These are phyloP conservation scores for Coniochaeta prunicola DNA, from an alignment of 2,329 filamentous ascomycete genomes.

Conservation along the genomic window DNA sequence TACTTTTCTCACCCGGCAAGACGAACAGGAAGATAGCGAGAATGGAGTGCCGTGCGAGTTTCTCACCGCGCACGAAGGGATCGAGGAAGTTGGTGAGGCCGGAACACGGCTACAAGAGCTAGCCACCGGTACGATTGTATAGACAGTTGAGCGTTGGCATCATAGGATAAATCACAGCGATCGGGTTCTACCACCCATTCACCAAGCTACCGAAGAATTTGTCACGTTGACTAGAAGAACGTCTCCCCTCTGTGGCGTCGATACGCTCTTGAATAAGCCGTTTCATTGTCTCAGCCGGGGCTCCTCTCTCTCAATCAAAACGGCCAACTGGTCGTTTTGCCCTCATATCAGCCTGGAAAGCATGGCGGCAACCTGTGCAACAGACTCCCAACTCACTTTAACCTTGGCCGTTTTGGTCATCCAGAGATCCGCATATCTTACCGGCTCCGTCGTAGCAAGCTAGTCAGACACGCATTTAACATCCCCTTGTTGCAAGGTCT, in stretches of 20 bases:
- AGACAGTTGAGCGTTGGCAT: conserved; percentile 6
- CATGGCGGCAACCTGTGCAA: conserved; percentile 50
- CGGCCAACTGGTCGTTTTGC: conserved; percentile 44
- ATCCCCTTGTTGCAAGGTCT: conserved; percentile 42
- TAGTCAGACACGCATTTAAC: conserved; percentile 27
- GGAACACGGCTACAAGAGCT: background rate
- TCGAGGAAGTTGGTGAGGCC: conserved; percentile 7
- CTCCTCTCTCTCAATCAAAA: conserved; percentile 47
- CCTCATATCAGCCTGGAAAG: conserved; percentile 42
- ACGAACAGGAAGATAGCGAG: conserved; percentile 27
- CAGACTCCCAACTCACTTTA: conserved; percentile 46
- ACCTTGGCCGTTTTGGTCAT: conserved; percentile 31
- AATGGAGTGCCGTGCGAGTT: conserved; percentile 47
- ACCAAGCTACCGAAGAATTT: conserved; percentile 2
- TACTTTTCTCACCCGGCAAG: background rate
- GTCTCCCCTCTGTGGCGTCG: conserved; percentile 46
- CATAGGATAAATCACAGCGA: conserved; percentile 4
- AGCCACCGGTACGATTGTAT: conserved; percentile 3
- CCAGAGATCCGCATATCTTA: conserved; percentile 38
- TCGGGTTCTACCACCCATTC: conserved; percentile 8
- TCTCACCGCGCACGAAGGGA: conserved; percentile 32
- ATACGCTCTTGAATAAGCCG: conserved; percentile 41
- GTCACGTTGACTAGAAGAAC: conserved; percentile 6
- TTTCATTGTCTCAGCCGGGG: conserved; percentile 37
- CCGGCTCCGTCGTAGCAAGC: conserved; percentile 42